Base-by-base conservation (phyloP, 352 stramenopile species). In the Globisporangium middletonii region DNA sequence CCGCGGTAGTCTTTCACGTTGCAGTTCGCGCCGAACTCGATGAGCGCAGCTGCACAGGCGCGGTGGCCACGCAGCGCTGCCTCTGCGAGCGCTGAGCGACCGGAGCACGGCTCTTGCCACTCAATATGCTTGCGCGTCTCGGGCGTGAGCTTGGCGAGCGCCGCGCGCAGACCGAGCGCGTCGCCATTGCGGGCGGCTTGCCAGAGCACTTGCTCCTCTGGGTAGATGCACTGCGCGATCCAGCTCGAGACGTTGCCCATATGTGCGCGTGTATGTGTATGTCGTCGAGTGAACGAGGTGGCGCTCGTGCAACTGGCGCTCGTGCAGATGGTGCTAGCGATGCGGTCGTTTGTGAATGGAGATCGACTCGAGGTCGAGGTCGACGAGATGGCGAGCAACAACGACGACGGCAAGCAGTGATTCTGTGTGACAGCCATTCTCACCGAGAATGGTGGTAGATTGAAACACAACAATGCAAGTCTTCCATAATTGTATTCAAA, bases 181-280 rank as follows among this genome's bases (percentile, higher is more conserved):
- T 86, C 67, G n/a, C 65, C 71, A 8, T 69, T 72, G 28, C 65
- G 68, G 47, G 73, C 77, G 0, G 75, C 77, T 30, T 73, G 62
- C 73, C 75, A 89, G 30, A 83, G 61, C 15, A 81, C 52, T 50
- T 89, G 77, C 23, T 86, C 75, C 37, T 79, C 59, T 13, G 75
- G 69, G 57, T 79, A 84, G 43, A 81, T 67, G 53, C 63, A 83
- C 64, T 83, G 72, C 26, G 60, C 64, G 46, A 84, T n/a, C 74
- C 74, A 86, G 44, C 74, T 83, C 42, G 66, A 45, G 5, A 65
- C 60, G 45, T 72, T 75, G 18, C 76, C 76, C 76, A 86, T 86
- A 37, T 53, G 8, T n/a, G 46, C 28, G 16, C 19, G 8, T 33
- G 2, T 16, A 12, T 55, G 27, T 51, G 23, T 35, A 4, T 23